phyloP scores from a whole-genome alignment of 2,329 filamentous ascomycete genomes.

The Fusarium temperatum region DNA sequence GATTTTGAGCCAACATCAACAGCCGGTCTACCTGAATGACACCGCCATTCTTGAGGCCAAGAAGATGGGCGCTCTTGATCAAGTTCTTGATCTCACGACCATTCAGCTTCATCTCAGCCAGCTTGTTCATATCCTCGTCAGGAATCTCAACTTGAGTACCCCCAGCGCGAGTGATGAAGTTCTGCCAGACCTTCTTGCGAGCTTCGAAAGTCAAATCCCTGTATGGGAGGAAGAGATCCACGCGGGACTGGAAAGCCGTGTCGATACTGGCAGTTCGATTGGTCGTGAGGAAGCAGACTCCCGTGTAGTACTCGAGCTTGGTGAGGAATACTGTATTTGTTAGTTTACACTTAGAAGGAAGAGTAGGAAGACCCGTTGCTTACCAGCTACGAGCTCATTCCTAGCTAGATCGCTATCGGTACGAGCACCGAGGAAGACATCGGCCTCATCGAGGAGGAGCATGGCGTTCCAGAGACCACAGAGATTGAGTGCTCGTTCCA shows the following conservation, averaged over 20 bases:
- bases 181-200: slow-evolving; percentile 48
- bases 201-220: slow-evolving; percentile 40
- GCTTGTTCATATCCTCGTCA: slow-evolving; percentile 43
- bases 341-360: accelerated
- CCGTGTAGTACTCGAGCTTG: slow-evolving; percentile 50
- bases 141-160: slow-evolving; percentile 41
- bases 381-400: slow-evolving; percentile 51
- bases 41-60: slow-evolving; percentile 44
- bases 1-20: slow-evolving; percentile 46
- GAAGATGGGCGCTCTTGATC: slow-evolving; percentile 51
- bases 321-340: slow-evolving; percentile 39
- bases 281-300: slow-evolving; percentile 51
- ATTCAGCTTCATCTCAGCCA: slow-evolving; percentile 54
- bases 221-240: slow-evolving; percentile 46
- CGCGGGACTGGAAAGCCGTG: slow-evolving; percentile 49
- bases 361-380: accelerated
- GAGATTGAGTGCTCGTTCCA: slow-evolving; percentile 48
- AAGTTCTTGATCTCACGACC: slow-evolving; percentile 60
- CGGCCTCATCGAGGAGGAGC: slow-evolving; percentile 42
- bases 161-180: slow-evolving; percentile 46
- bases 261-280: slow-evolving; percentile 50
- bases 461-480: slow-evolving; percentile 59
- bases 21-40: slow-evolving; percentile 44
- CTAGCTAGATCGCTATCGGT: slow-evolving; percentile 47
- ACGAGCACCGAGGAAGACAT: slow-evolving; percentile 51